Percentiles rank a stretch among this genome's conserved stretches.
Evolutionary conservation across 2,329 filamentous ascomycete species (phyloP).

Genomic region (Ophiosphaerella korrae): DNA sequence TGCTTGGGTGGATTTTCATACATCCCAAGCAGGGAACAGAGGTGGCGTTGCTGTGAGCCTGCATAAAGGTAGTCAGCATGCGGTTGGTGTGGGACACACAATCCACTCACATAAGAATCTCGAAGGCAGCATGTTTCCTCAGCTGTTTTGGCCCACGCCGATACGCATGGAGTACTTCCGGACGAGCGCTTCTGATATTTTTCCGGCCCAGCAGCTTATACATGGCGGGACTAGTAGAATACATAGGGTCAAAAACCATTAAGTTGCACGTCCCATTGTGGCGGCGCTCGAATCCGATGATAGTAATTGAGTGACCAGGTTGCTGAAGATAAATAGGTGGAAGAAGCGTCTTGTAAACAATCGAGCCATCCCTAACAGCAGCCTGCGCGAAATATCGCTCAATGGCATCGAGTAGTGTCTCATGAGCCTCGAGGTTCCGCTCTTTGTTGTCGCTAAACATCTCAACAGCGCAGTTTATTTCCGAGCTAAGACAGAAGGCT

Average conservation of each 20-base stretch:
- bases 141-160: conserved; percentile 72
- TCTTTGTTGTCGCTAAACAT: conserved; percentile 58
- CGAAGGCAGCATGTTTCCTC: conserved; percentile 74
- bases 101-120: conserved; percentile 71
- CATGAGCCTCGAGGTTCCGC: conserved; percentile 54
- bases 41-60: conserved; percentile 47
- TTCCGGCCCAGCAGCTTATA: conserved; percentile 60
- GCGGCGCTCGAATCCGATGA: conserved; percentile 79
- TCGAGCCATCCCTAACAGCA: conserved; percentile 56
- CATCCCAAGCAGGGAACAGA: conserved; percentile 48
- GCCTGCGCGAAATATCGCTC: conserved; percentile 73
- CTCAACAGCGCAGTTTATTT: conserved; percentile 61
- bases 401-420: conserved; percentile 68
- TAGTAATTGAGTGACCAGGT: conserved; percentile 87
- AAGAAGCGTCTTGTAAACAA: conserved; percentile 72
- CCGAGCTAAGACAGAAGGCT: conserved; percentile 73
- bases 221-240: conserved; percentile 70
- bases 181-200: conserved; percentile 54
- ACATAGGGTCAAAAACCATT: conserved; percentile 87
- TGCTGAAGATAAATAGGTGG: conserved; percentile 93
- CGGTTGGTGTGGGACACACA: no score
- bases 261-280: conserved; percentile 69
- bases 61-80: conserved; percentile 7
- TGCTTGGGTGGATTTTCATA: conserved; percentile 34
- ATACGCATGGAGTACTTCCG: conserved; percentile 67